These are phyloP conservation scores for Hyaloraphidium curvatum DNA, from an alignment of 192 early-diverging fungal species.

Conservation along the genomic window DNA sequence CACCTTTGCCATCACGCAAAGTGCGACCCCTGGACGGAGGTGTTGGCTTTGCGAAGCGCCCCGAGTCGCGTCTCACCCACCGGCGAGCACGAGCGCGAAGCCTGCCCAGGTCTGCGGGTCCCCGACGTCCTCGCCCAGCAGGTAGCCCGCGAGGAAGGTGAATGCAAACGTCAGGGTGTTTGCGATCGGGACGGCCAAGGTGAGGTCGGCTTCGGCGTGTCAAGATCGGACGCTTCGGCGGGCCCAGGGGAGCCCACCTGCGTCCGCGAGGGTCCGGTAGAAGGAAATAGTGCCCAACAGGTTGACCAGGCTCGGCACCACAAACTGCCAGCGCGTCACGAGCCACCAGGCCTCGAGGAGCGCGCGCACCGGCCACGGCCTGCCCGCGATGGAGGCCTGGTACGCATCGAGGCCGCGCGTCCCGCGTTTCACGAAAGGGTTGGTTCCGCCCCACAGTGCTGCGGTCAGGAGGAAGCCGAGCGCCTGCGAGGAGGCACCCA, in stretches of 20 bases:
- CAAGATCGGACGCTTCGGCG: too few species aligned
- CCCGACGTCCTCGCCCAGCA: conserved; percentile 64
- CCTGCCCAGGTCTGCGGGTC: too few species aligned
- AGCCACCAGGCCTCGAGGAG: too few species aligned
- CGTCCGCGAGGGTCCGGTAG: conserved; percentile 74
- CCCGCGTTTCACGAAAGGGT: conserved; percentile 86
- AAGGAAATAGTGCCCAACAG: conserved; percentile 80
- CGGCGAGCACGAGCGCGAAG: too few species aligned
- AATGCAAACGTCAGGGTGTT: conserved; percentile 80
- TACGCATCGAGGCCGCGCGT: conserved; percentile 69
- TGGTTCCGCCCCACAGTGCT: conserved; percentile 88
- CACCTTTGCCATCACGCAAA: too few species aligned
- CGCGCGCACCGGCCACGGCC: too few species aligned
- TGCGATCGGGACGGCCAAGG: conserved; percentile 77
- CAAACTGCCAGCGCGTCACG: conserved; percentile 73
- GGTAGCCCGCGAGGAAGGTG: conserved; percentile 53
- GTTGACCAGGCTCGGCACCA: conserved; percentile 72
- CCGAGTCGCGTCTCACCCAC: too few species aligned
- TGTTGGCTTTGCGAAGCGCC: too few species aligned
- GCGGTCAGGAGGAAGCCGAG: conserved; percentile 41
- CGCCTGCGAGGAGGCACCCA: too few species aligned
- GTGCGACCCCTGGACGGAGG: too few species aligned
- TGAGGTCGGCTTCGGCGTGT: conserved; percentile 59
- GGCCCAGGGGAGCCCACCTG: too few species aligned
- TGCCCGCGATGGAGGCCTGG: too few species aligned